Percentiles rank a stretch among this genome's conserved stretches.
Evolutionary conservation across 1,284 basidiomycete species (phyloP).

Genomic region (Cutaneotrichosporon dermatis): DNA sequence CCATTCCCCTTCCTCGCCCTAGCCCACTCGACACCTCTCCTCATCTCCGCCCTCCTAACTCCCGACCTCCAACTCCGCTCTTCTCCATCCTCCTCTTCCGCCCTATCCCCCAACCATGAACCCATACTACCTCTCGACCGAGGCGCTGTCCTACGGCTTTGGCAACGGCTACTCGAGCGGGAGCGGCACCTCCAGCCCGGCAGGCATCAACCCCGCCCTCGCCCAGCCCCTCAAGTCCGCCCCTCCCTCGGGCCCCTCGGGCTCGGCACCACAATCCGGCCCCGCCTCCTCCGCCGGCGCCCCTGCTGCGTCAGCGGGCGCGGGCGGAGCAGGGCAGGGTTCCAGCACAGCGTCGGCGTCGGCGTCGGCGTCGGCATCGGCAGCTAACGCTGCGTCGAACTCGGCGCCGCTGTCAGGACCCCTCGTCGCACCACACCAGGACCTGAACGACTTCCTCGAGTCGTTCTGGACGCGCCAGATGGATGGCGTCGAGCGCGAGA

Average conservation of each 20-base stretch:
- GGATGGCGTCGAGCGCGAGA: conserved; percentile 44
- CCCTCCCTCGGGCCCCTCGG: too few relatives aligned
- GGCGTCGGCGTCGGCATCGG: background rate
- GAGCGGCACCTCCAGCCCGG: conserved; percentile 61
- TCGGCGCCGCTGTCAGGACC: conserved; percentile 23
- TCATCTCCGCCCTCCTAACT: too few relatives aligned
- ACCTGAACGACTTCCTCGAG: conserved; percentile 45
- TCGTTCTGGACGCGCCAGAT: conserved; percentile 49
- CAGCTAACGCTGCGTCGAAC: background rate
- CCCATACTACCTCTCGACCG: conserved; percentile 20
- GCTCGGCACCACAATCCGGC: too few relatives aligned
- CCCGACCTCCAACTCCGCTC: too few relatives aligned
- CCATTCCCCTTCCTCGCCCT: too few relatives aligned
- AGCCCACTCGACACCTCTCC: too few relatives aligned
- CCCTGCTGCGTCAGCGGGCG: background rate
- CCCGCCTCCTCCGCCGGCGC: too few relatives aligned
- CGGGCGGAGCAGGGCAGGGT: background rate
- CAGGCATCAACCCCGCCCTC: conserved; percentile 51
- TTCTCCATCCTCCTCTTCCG: too few relatives aligned
- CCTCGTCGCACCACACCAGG: conserved; percentile 41
- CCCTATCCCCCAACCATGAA: conserved; percentile 10
- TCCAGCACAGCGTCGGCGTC: background rate
- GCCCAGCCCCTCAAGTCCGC: background rate
- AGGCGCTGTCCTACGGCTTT: conserved; percentile 13
- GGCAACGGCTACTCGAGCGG: conserved; percentile 15